Conservation (phyloP, 1,284 basidiomycete genomes). For the Volvariella surrecta region DNA sequence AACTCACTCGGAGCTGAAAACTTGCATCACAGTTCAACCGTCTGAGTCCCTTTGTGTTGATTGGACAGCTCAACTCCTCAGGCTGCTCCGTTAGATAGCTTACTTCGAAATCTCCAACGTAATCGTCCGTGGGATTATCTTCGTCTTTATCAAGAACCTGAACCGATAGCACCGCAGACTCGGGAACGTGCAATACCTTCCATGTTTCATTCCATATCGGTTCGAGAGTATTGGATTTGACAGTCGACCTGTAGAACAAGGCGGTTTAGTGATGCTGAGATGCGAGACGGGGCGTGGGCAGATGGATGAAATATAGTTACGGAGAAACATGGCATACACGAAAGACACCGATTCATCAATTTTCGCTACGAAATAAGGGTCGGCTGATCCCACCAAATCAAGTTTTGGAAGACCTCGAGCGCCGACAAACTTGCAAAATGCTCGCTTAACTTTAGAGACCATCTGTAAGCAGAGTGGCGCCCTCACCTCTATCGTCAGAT, state of each 20-base stretch:
- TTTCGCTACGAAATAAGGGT: slow-evolving; percentile 66
- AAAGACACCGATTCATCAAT: slow-evolving; percentile 54
- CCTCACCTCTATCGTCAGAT: background rate
- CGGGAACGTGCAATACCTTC: slow-evolving; percentile 63
- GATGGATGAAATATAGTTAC: background rate
- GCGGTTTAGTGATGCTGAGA: background rate
- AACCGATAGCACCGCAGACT: slow-evolving; percentile 45
- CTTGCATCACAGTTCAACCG: slow-evolving; percentile 43
- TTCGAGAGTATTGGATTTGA: slow-evolving; percentile 43
- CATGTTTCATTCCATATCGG: slow-evolving; percentile 74
- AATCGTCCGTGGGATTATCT: slow-evolving; percentile 48
- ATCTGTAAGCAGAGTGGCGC: background rate
- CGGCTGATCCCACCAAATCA: slow-evolving; percentile 58
- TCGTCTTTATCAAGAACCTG: slow-evolving; percentile 62
- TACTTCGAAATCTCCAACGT: slow-evolving; percentile 48
- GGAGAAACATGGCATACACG: slow-evolving; percentile 32
- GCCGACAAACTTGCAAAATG: slow-evolving; percentile 47
- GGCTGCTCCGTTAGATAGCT: slow-evolving; percentile 23
- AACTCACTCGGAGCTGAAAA: slow-evolving; percentile 57
- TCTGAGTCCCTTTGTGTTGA: slow-evolving; percentile 40
- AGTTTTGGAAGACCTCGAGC: slow-evolving; percentile 60
- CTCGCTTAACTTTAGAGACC: background rate
- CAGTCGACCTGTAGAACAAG: slow-evolving; percentile 56
- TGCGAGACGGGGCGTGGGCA: background rate
- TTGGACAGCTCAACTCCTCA: slow-evolving; percentile 40